A percentile compares a stretch with the other conserved stretches of the same genome.
Evolutionary conservation across 1,139 yeast genomes (phyloP).

Genomic region (Lodderomyces oxycetoniae): DNA sequence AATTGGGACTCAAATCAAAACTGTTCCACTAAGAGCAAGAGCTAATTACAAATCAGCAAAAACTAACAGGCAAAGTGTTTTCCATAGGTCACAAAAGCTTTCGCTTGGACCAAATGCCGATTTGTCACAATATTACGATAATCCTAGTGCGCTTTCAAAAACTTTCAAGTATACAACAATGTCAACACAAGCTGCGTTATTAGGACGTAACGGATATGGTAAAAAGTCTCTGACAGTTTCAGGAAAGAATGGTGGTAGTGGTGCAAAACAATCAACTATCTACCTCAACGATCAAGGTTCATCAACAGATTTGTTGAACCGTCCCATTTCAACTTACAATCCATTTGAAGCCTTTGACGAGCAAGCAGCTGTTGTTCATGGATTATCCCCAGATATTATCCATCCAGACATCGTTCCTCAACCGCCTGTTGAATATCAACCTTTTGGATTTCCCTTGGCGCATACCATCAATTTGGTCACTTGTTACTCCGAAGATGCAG

Average conservation of each 20-base stretch:
- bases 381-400: conserved; percentile 67
- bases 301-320: conserved; percentile 34
- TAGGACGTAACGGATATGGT: conserved; percentile 24
- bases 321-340: conserved; percentile 32
- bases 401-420: conserved; percentile 75
- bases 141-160: conserved; percentile 34
- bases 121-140: conserved; percentile 38
- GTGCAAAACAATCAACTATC: conserved; percentile 17
- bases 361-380: conserved; percentile 26
- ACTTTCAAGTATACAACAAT: conserved; percentile 50
- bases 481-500: conserved; percentile 90
- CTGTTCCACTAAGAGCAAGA: conserved; percentile 49
- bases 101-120: conserved; percentile 39
- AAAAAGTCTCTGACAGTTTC: conserved; percentile 10
- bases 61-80: conserved; percentile 44
- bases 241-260: conserved; percentile 13
- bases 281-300: conserved; percentile 33
- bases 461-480: conserved; percentile 84
- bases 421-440: conserved; percentile 86
- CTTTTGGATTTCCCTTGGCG: conserved; percentile 81
- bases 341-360: conserved; percentile 44
- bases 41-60: conserved; percentile 43
- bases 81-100: conserved; percentile 33
- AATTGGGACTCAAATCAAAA: conserved; percentile 51
- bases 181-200: conserved; percentile 50